These are phyloP conservation scores for Vickermania ingenoplastis DNA, from an alignment of 208 protist species.

Conservation along the genomic window DNA sequence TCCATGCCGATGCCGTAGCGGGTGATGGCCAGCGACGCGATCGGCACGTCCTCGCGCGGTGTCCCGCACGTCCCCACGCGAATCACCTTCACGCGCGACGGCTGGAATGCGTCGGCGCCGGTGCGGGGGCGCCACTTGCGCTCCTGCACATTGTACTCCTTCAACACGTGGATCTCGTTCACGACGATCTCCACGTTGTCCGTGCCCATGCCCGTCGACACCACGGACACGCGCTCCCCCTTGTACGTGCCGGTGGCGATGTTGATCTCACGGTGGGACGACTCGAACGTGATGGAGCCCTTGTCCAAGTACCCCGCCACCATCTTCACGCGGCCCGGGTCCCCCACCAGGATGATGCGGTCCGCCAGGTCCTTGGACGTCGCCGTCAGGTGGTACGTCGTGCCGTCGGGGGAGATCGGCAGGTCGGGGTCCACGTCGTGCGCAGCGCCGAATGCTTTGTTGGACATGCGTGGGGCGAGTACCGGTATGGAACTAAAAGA, in stretches of 20 bases:
- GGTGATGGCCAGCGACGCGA: conserved; percentile 50
- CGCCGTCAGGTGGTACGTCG: conserved; percentile 54
- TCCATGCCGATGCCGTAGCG: conserved; percentile 58
- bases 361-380: conserved; percentile 40
- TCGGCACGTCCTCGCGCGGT: conserved; percentile 25
- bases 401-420: conserved; percentile 45
- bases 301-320: conserved; percentile 46
- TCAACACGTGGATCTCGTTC: conserved; percentile 65
- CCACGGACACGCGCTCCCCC: conserved; percentile 47
- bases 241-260: conserved; percentile 60
- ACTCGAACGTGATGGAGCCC: conserved; percentile 40
- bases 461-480: conserved; percentile 14
- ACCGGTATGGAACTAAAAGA: no score
- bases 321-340: conserved; percentile 49
- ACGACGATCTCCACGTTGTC: conserved; percentile 73
- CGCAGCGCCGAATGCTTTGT: conserved; percentile 17
- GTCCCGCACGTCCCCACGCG: conserved; percentile 71
- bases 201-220: conserved; percentile 78
- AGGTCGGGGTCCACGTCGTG: conserved; percentile 47
- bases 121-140: conserved; percentile 27
- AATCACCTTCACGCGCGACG: conserved; percentile 44
- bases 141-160: conserved; percentile 58
- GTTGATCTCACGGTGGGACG: conserved; percentile 53
- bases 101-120: conserved; percentile 32
- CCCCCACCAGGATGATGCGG: conserved; percentile 63